These are phyloP conservation scores for Pholiota microspora DNA, from an alignment of 768 basidiomycete species.

Conservation along the genomic window DNA sequence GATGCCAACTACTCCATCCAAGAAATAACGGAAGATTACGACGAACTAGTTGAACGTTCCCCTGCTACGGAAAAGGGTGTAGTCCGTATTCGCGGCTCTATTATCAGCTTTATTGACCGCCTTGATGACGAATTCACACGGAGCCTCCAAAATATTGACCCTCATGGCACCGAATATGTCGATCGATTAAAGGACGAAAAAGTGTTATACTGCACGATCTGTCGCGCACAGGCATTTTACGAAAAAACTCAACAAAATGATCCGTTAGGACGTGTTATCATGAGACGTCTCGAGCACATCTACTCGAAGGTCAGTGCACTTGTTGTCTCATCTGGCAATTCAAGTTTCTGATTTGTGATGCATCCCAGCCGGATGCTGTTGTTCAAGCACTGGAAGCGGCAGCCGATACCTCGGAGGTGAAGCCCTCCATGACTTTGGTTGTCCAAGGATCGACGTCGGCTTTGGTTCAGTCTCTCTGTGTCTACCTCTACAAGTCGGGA, in stretches of 20 bases:
- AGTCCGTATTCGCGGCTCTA: constrained; percentile 89
- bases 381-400: constrained; percentile 85
- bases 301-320: constrained; percentile 81
- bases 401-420: constrained; percentile 53
- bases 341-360: constrained; percentile 11
- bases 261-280: constrained; percentile 82
- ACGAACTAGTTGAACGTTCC: constrained; percentile 81
- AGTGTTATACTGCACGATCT: constrained; percentile 89
- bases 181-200: constrained; percentile 97
- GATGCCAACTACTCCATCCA: constrained; percentile 82
- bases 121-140: constrained; percentile 98
- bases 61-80: constrained; percentile 71
- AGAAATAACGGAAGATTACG: constrained; percentile 86
- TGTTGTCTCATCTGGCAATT: background rate
- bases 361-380: constrained; percentile 81
- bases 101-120: constrained; percentile 95
- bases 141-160: constrained; percentile 96
- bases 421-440: constrained; percentile 60
- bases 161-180: constrained; percentile 98
- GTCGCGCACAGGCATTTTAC: constrained; percentile 89
- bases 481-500: constrained; percentile 89
- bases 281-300: constrained; percentile 96
- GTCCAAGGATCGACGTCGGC: constrained; percentile 56
- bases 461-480: constrained; percentile 88
- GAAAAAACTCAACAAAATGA: constrained; percentile 78